phyloP scores from a whole-genome alignment of 2,329 filamentous ascomycete species.

The Fusarium tricinctum region DNA sequence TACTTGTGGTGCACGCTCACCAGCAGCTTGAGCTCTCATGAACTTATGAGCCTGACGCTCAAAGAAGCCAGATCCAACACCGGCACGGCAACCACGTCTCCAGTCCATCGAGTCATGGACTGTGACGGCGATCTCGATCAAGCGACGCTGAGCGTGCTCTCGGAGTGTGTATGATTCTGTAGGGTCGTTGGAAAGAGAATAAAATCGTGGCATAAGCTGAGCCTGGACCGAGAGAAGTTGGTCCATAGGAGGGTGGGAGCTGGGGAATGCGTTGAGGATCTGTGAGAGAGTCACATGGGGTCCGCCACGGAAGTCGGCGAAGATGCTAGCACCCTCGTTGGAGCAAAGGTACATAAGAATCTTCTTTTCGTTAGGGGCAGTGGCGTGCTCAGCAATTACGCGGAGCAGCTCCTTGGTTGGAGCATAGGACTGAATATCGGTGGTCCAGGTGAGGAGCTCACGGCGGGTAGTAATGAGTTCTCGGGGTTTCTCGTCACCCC shows the following conservation, averaged over 20 bases:
- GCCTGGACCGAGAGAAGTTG: slow-evolving; percentile 83
- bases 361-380: slow-evolving; percentile 86
- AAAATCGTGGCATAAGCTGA: slow-evolving; percentile 97
- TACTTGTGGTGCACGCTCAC: slow-evolving; percentile 71
- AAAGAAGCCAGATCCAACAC: slow-evolving; percentile 93
- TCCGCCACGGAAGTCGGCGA: slow-evolving; percentile 94
- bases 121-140: slow-evolving; percentile 97
- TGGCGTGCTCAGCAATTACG: slow-evolving; percentile 86
- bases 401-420: slow-evolving; percentile 91
- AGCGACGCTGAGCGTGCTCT: slow-evolving; percentile 78
- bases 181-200: slow-evolving; percentile 96
- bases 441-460: slow-evolving; percentile 95
- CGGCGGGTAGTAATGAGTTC: slow-evolving; percentile 91
- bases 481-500: slow-evolving; percentile 89
- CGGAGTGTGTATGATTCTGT: slow-evolving; percentile 79
- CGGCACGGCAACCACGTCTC: slow-evolving; percentile 78
- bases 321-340: slow-evolving; percentile 89
- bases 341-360: slow-evolving; percentile 88
- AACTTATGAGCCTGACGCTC: slow-evolving; percentile 84
- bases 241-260: slow-evolving; percentile 87
- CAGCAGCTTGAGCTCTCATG: slow-evolving; percentile 75
- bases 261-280: slow-evolving; percentile 91
- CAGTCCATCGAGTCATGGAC: slow-evolving; percentile 90
- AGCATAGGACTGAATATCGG: slow-evolving; percentile 91
- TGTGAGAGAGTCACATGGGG: slow-evolving; percentile 88